Evolutionary conservation across 179 eudicot species (phyloP), one percentile per base, ranked within the genome.

Genomic region (Pouteria campechiana): DNA sequence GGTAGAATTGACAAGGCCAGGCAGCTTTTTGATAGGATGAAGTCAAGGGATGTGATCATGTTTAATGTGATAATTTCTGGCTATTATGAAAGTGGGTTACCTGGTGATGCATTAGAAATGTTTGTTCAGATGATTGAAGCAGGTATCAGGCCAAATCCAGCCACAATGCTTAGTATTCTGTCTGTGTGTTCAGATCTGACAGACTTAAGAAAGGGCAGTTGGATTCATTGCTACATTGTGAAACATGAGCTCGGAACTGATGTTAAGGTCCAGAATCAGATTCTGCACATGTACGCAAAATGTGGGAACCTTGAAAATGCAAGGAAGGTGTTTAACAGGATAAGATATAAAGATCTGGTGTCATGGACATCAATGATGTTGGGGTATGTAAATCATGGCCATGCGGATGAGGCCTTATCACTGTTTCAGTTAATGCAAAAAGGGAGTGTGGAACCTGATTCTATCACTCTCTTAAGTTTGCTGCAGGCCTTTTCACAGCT

Each of bases 291-390:
- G 40, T 58, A 58, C 25, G 46, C 56, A 15, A 58, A 43, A 36
- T 58, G 51, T 44, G 57, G 50, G 12, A 21, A 12, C 8, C 18
- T 58, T 16, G 34, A 32, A 24, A 20, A 12, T 25, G 45, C 64
- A 12, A 35, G 57, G 40, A 35, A 7, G 16, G 51, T 58, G 25
- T 58, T 58, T 25, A 41, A 58, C 19, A 2, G 15, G 20, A 43
- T 50, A 35, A 50, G 37, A 18, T 2, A 27, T 27, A 58, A 37
- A 16, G 64, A 58, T 24, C 11, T 41, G 27, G 57, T 50, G 4
- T 42, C 64, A 5, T 58, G 64, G 64, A 58, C 64, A 29, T 42
- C 64, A 7, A 25, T 58, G 38, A 58, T 58, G 64, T 49, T 52
- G 48, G 57, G 57, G n/a, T 39, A 50, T 27, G 50, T 43, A 15